Conservation (phyloP, 805 yeast genomes). For the Wickerhamiella shivajii region DNA sequence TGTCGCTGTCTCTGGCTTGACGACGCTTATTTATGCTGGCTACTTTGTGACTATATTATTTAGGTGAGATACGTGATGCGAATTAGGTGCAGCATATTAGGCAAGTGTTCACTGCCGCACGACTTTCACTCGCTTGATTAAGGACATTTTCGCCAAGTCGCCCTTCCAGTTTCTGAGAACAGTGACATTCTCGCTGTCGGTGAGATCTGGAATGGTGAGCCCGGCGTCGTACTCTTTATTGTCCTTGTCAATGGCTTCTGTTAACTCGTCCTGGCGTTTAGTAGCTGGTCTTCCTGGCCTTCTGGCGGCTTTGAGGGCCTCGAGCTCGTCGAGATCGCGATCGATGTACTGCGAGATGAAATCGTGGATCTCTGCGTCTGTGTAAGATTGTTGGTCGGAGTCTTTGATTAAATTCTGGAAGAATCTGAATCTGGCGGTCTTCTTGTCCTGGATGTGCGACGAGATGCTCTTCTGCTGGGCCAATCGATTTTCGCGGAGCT, state of each 20-base stretch:
- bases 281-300: constrained; percentile 82
- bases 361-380: constrained; percentile 42
- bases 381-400: constrained; percentile 27
- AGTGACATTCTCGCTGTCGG: constrained; percentile 43
- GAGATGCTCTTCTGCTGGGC: constrained; percentile 39
- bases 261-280: constrained; percentile 51
- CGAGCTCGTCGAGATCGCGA: constrained; percentile 65
- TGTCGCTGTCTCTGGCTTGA: constrained; percentile 9
- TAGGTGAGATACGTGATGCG: too few species aligned
- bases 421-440: constrained; percentile 15
- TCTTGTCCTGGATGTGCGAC: constrained; percentile 33
- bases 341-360: constrained; percentile 45
- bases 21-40: constrained; percentile 11
- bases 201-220: constrained; percentile 52
- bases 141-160: constrained; percentile 57
- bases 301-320: constrained; percentile 43
- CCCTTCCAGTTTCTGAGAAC: constrained; percentile 67
- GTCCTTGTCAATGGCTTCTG: constrained; percentile 49
- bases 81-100: constrained; percentile 1
- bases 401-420: constrained; percentile 9
- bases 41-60: too few species aligned
- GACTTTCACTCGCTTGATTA: constrained; percentile 12
- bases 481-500: constrained; percentile 64
- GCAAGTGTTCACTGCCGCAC: constrained; percentile 8
- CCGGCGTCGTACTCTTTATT: constrained; percentile 53